Conservation (phyloP, 129 eudicot species). For the Arctium minus region DNA sequence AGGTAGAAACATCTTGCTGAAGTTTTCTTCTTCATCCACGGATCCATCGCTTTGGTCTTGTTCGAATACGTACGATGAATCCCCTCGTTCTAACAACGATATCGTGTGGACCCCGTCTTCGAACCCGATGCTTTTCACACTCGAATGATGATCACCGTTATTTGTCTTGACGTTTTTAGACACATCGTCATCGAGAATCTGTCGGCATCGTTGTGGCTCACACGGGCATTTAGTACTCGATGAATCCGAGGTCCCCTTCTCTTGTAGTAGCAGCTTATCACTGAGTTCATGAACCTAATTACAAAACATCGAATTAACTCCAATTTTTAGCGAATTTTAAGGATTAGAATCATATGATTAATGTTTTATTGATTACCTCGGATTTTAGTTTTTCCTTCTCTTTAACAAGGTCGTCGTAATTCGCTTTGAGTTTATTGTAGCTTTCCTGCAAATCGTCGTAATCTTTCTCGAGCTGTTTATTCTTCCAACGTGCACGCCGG, state of each 20-base stretch:
- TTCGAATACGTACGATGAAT: conserved; percentile 57
- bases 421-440: conserved; percentile 62
- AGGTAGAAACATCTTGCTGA: conserved; percentile 28
- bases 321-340: not conserved
- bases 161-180: conserved; percentile 10
- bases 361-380: conserved; percentile 34
- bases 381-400: conserved; percentile 78
- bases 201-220: conserved; percentile 31
- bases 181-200: conserved; percentile 26
- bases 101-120: conserved; percentile 33
- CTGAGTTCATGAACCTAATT: conserved; percentile 58
- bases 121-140: conserved; percentile 30
- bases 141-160: conserved; percentile 1
- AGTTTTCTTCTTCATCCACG: conserved; percentile 60
- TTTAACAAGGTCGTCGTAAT: conserved; percentile 64
- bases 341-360: not conserved
- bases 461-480: conserved; percentile 69
- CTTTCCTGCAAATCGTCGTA: conserved; percentile 62
- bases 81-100: conserved; percentile 46
- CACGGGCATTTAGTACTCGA: conserved; percentile 24
- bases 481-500: conserved; percentile 91
- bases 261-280: conserved; percentile 48
- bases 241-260: conserved; percentile 33
- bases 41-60: conserved; percentile 62
- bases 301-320: not conserved